These are phyloP conservation scores for Coniosporium apollinis DNA, from an alignment of 495 filamentous ascomycete genomes.

Conservation along the genomic window DNA sequence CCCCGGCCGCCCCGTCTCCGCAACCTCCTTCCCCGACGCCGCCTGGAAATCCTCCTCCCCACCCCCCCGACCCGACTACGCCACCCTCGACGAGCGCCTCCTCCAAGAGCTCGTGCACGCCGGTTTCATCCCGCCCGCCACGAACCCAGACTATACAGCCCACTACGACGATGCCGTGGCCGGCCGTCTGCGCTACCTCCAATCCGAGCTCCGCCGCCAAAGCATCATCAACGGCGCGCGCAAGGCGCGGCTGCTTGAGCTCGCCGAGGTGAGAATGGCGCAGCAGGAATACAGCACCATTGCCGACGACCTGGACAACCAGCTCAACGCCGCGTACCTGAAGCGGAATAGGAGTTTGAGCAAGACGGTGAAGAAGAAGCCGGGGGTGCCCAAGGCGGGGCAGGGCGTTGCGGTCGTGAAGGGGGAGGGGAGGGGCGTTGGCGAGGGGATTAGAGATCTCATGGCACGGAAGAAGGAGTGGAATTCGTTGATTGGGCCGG, in stretches of 20 bases:
- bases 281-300: constrained; percentile 94
- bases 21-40: constrained; percentile 35
- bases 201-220: constrained; percentile 62
- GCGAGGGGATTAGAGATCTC: constrained; percentile 70
- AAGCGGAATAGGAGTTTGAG: constrained; percentile 91
- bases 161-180: constrained; percentile 91
- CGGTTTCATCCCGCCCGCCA: constrained; percentile 61
- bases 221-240: constrained; percentile 75
- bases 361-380: constrained; percentile 66
- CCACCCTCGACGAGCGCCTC: constrained; percentile 71
- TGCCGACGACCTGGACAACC: constrained; percentile 85
- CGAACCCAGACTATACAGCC: constrained; percentile 57
- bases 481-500: constrained; percentile 71
- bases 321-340: constrained; percentile 87
- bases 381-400: constrained; percentile 60
- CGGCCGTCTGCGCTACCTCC: constrained; percentile 70
- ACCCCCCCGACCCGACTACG: constrained; percentile 51
- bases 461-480: constrained; percentile 81
- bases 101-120: constrained; percentile 88
- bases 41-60: constrained; percentile 32
- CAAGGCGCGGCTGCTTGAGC: constrained; percentile 67
- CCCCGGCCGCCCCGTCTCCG: constrained; percentile 59
- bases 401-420: constrained; percentile 34
- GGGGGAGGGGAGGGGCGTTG: constrained; percentile 37
- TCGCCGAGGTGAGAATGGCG: constrained; percentile 81